A percentile compares a stretch with the other conserved stretches of the same genome.
Evolutionary conservation across 23 red algal species (phyloP).

Genomic region (Gracilaria caudata): DNA sequence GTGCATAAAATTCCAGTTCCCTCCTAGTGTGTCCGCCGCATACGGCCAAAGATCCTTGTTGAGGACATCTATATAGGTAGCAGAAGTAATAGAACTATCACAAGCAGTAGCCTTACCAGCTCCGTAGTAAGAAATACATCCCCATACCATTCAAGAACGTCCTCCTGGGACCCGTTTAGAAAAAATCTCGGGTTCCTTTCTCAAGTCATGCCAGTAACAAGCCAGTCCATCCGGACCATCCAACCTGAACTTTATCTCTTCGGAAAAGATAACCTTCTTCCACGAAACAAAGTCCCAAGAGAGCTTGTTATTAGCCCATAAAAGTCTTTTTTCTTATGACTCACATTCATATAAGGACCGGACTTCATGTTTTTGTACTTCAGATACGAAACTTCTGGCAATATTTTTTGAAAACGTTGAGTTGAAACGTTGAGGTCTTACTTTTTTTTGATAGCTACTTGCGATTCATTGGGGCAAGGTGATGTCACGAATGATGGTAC

Average conservation of each 20-base stretch:
- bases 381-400: neutral
- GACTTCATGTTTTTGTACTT: neutral
- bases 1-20: no score
- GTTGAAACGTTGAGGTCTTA: neutral
- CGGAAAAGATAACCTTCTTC: neutral
- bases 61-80: neutral
- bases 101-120: no score
- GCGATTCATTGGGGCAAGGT: neutral
- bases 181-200: neutral
- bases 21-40: no score
- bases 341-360: neutral
- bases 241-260: slow-evolving; percentile 18
- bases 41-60: no score
- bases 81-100: neutral
- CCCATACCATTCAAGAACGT: no score
- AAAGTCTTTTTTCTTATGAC: neutral
- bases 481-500: neutral
- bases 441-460: neutral
- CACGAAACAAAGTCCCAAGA: neutral
- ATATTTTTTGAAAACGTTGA: neutral
- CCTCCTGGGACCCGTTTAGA: neutral
- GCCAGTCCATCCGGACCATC: slow-evolving; percentile 4
- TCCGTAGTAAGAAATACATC: no score
- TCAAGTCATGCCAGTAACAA: slow-evolving; percentile 16
- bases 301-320: neutral